phyloP scores from a whole-genome alignment of 345 rosid genomes.

The Eucalyptus curtisii region DNA sequence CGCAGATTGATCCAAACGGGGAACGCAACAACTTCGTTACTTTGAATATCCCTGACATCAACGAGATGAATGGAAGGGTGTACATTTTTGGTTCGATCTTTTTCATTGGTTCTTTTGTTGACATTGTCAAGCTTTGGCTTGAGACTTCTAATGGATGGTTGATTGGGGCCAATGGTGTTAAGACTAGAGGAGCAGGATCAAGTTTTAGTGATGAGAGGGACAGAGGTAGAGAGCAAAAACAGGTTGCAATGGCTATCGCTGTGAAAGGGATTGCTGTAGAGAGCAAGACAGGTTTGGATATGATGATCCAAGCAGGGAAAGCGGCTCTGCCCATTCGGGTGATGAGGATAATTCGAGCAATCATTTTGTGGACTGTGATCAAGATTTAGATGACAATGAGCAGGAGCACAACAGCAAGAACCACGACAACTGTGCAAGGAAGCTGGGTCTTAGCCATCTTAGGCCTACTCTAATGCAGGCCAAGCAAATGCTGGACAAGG shows the following conservation, averaged over 20 bases:
- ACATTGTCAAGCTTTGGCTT: neutral
- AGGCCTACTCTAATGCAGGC: neutral
- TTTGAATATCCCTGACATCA: too few species aligned
- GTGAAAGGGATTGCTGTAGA: neutral
- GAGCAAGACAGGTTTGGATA: neutral
- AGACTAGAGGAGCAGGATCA: neutral
- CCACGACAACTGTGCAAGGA: neutral
- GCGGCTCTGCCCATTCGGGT: too few species aligned
- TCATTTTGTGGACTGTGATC: too few species aligned
- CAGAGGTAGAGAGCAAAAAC: too few species aligned
- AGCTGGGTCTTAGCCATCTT: neutral
- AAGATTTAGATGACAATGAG: neutral
- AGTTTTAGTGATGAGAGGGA: neutral
- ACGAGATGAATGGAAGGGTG: too few species aligned
- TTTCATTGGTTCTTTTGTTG: too few species aligned
- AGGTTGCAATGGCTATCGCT: neutral
- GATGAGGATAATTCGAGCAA: neutral
- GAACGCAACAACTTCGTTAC: neutral
- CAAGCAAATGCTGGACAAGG: neutral
- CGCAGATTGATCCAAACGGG: neutral
- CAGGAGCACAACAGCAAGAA: neutral
- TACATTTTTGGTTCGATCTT: too few species aligned
- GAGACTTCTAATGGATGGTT: neutral
- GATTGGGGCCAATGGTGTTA: neutral
- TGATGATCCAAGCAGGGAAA: too few species aligned